Base-by-base conservation (phyloP, 169 alveolate species). In the Plasmodium gonderi region DNA sequence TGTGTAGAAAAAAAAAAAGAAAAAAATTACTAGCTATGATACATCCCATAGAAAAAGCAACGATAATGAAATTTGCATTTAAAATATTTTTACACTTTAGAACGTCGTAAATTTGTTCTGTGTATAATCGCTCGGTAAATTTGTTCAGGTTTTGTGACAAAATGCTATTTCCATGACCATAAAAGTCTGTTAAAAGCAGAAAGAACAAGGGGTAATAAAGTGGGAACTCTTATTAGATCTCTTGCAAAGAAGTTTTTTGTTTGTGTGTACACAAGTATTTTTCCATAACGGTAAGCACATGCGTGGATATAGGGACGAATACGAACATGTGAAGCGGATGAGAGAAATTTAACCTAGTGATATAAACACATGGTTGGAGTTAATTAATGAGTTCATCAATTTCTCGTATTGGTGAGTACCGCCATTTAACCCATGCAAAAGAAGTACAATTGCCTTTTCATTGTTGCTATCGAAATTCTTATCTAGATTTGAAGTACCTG, bases 11-110 rank as follows among this genome's bases (percentile, higher is more conserved):
- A 60, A 80, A 60, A 79, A 26, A 79, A 72, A 26, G 12, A 8
- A 38, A 64, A 3, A 65, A 68, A 45, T 75, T 87, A 87, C 93
- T 40, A 40, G 93, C 93, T 36, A 87, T 87, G 49, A 87, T 87
- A 23, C 93, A 76, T 31, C 93, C 93, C 93, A 87, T 87, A 67
- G 93, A 87, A 87, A 87, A 87, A 6, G 72, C 93, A 67, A 87
- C 51, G n/a, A 87, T 42, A 38, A 51, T 31, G 68, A 87, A 87
- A 11, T 54, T 87, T 40, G 77, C 74, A 77, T 87, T 64, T 45
- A 87, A 60, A 54, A 87, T 51, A 64, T 77, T 36, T 87, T 87
- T 87, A 45, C 17, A 44, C 79, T 78, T 76, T 76, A 87, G 68
- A 75, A 87, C 93, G 47, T 87, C 93, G 33, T 87, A 87, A 31